Conservation (phyloP, 2,329 filamentous ascomycete species). For the Fusarium albidum region DNA sequence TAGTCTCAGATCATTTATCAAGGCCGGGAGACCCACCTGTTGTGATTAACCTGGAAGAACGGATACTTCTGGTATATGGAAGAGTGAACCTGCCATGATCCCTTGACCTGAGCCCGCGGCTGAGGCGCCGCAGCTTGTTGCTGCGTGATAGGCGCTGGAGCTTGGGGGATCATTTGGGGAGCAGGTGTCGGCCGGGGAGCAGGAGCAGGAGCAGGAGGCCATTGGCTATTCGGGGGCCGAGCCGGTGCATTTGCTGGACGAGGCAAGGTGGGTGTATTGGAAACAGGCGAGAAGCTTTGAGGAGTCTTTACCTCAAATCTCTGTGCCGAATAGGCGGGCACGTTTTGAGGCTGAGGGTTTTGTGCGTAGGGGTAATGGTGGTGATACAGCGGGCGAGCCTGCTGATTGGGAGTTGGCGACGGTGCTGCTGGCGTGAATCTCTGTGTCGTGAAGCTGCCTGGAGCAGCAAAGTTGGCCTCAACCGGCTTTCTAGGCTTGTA, state of each 20-base stretch:
- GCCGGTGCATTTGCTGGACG: not conserved
- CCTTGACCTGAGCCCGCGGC: conserved; percentile 38
- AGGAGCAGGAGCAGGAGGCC: conserved; percentile 10
- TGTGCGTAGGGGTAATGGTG: conserved; percentile 28
- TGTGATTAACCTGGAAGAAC: conserved; percentile 68
- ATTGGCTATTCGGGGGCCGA: conserved; percentile 21
- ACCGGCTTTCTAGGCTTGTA: conserved; percentile 59
- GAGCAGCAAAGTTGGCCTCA: conserved; percentile 33
- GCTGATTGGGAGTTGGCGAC: conserved; percentile 11
- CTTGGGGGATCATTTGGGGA: conserved; percentile 5
- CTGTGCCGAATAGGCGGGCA: conserved; percentile 30
- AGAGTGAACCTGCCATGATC: conserved; percentile 46
- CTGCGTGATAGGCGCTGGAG: conserved; percentile 9
- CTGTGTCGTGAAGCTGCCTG: conserved; percentile 38
- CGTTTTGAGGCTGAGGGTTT: conserved; percentile 16
- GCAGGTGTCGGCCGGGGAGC: conserved; percentile 2
- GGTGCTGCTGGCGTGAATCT: conserved; percentile 31
- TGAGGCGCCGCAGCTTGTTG: conserved; percentile 19
- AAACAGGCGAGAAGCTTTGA: conserved; percentile 19
- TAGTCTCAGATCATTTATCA: not conserved
- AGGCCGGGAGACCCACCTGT: conserved; percentile 53
- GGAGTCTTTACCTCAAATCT: conserved; percentile 35
- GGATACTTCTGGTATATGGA: conserved; percentile 62
- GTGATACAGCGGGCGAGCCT: conserved; percentile 15
- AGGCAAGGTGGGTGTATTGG: conserved; percentile 3